Evolutionary conservation across 768 basidiomycete species (phyloP).

Genomic region (Naganishia kalamii): DNA sequence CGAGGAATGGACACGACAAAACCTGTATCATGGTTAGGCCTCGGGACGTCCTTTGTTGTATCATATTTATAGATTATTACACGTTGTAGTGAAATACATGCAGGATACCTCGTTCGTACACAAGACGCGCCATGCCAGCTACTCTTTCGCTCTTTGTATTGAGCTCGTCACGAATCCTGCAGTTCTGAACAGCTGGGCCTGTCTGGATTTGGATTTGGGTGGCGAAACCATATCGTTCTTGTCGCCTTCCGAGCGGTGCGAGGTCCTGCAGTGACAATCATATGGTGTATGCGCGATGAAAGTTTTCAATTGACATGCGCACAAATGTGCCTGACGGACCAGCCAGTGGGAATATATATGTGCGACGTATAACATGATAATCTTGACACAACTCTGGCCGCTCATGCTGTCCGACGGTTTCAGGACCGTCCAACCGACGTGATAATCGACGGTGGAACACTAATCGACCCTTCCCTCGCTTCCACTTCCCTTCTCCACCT

Average conservation of each 20-base stretch:
- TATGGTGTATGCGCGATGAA: too few species aligned
- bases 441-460: constrained; percentile 2
- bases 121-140: neutral
- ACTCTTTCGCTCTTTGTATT: neutral
- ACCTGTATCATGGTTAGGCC: constrained; percentile 20
- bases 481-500: constrained; percentile 23
- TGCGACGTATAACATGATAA: too few species aligned
- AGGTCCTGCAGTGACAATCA: too few species aligned
- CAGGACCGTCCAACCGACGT: constrained; percentile 1
- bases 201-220: too few species aligned
- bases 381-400: too few species aligned
- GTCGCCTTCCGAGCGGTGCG: too few species aligned
- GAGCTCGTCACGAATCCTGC: neutral
- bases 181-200: too few species aligned
- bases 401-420: too few species aligned
- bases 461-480: constrained; percentile 17
- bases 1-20: constrained; percentile 19
- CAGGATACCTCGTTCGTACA: neutral
- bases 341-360: too few species aligned
- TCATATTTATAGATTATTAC: neutral
- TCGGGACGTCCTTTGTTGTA: neutral
- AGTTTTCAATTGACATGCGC: too few species aligned
- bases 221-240: too few species aligned
- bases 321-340: too few species aligned
- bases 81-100: constrained; percentile 4